Conservation (phyloP, 331 rosid genomes). For the Spiraea crenata region DNA sequence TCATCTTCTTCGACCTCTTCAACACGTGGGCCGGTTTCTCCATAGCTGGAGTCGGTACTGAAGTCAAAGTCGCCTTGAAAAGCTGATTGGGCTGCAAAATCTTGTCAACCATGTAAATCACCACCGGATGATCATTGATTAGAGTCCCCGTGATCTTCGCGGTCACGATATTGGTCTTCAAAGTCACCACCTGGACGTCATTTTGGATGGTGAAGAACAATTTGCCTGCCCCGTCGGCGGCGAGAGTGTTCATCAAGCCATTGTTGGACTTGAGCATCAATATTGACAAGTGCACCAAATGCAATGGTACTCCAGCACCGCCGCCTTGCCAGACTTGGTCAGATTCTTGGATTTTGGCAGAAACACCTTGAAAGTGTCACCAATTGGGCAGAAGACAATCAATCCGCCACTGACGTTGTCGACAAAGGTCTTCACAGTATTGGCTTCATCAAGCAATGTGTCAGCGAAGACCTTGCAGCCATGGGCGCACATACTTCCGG, state of each 20-base stretch:
- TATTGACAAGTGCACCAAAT: conserved; percentile 61
- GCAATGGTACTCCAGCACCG: conserved; percentile 68
- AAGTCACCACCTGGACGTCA: conserved; percentile 68
- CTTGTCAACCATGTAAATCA: conserved; percentile 60
- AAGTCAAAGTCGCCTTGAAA: conserved; percentile 53
- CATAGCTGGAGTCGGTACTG: conserved; percentile 60
- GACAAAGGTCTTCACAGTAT: conserved; percentile 41
- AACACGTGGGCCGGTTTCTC: conserved; percentile 62
- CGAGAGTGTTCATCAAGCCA: conserved; percentile 68
- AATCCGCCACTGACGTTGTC: conserved; percentile 58
- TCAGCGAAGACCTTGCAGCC: conserved; percentile 85
- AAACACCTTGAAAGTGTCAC: conserved; percentile 70
- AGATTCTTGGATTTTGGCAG: conserved; percentile 75
- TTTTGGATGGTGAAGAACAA: conserved; percentile 77
- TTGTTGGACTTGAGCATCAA: conserved; percentile 65
- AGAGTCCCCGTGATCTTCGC: conserved; percentile 72
- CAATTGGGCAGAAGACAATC: conserved; percentile 72
- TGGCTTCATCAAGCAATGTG: conserved; percentile 37
- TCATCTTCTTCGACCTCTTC: conserved; percentile 29
- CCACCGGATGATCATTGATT: conserved; percentile 69
- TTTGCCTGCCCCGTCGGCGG: conserved; percentile 74
- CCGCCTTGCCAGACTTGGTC: conserved; percentile 46
- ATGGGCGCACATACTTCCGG: conserved; percentile 64
- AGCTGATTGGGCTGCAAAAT: conserved; percentile 69
- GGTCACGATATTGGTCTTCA: conserved; percentile 55